phyloP scores from a whole-genome alignment of 768 basidiomycete genomes.

The Amanita rubescens region DNA sequence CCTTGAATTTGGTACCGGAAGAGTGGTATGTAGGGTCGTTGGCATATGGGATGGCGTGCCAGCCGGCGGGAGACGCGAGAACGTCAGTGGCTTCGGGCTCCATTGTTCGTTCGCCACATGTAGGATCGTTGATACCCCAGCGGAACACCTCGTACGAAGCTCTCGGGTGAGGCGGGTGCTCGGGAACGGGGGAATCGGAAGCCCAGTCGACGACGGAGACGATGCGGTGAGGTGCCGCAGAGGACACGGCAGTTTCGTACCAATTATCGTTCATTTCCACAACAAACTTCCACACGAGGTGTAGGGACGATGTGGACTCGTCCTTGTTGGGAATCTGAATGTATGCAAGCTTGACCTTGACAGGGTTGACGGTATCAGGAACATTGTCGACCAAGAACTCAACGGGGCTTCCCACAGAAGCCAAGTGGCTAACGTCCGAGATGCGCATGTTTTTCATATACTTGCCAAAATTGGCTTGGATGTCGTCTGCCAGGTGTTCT shows the following conservation, averaged over 20 bases:
- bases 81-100: conserved; percentile 66
- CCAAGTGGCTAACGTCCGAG: conserved; percentile 36
- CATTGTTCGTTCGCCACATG: conserved; percentile 50
- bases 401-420: conserved; percentile 31
- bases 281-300: conserved; percentile 88
- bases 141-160: conserved; percentile 68
- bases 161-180: conserved; percentile 23
- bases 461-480: conserved; percentile 41
- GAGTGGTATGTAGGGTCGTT: conserved; percentile 49
- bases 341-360: conserved; percentile 75
- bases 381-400: conserved; percentile 48
- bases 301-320: conserved; percentile 50
- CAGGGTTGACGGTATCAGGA: conserved; percentile 72
- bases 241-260: conserved; percentile 88
- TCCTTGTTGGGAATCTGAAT: conserved; percentile 68
- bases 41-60: conserved; percentile 76
- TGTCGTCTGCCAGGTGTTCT: conserved; percentile 36
- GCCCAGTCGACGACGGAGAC: conserved; percentile 94
- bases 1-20: conserved; percentile 8
- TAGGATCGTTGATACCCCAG: conserved; percentile 85
- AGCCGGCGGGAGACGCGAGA: conserved; percentile 81
- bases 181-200: conserved; percentile 58
- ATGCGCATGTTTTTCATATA: conserved; percentile 45
- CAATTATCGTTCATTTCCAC: conserved; percentile 94
- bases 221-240: conserved; percentile 64